Evolutionary conservation across 1,139 yeast genomes (phyloP).

Genomic region (Sugiyamaella novakii): DNA sequence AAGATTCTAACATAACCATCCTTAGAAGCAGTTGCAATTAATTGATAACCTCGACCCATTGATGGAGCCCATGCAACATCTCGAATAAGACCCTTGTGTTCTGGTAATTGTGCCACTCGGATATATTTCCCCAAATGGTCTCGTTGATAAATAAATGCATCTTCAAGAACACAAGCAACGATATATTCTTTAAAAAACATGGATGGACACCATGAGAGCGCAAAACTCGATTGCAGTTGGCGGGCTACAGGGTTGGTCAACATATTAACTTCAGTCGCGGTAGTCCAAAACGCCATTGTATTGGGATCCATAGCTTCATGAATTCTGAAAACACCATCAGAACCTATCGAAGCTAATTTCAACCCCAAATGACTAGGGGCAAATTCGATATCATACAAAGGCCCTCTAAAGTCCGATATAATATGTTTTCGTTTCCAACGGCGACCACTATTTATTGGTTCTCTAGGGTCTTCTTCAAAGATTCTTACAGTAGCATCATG

Average conservation of each 20-base stretch:
- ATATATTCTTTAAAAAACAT: constrained; percentile 79
- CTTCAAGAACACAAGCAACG: constrained; percentile 84
- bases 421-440: constrained; percentile 80
- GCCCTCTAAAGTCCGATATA: constrained; percentile 82
- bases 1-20: constrained; percentile 90
- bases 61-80: constrained; percentile 97
- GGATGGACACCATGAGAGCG: constrained; percentile 92
- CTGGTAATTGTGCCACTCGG: constrained; percentile 56
- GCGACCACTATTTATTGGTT: constrained; percentile 70
- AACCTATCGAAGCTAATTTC: constrained; percentile 82
- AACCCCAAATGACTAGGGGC: constrained; percentile 87
- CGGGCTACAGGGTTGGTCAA: constrained; percentile 71
- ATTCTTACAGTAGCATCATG: constrained; percentile 85
- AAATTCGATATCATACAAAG: constrained; percentile 84
- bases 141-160: constrained; percentile 74
- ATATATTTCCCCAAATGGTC: constrained; percentile 44
- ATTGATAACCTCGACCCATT: constrained; percentile 86
- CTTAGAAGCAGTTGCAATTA: constrained; percentile 93
- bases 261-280: constrained; percentile 65
- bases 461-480: constrained; percentile 90
- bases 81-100: constrained; percentile 83
- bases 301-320: constrained; percentile 91
- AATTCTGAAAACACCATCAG: constrained; percentile 83
- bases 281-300: constrained; percentile 78
- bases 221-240: constrained; percentile 82